Base-by-base conservation (phyloP, 768 basidiomycete genomes). In the Cytidiella melzeri region DNA sequence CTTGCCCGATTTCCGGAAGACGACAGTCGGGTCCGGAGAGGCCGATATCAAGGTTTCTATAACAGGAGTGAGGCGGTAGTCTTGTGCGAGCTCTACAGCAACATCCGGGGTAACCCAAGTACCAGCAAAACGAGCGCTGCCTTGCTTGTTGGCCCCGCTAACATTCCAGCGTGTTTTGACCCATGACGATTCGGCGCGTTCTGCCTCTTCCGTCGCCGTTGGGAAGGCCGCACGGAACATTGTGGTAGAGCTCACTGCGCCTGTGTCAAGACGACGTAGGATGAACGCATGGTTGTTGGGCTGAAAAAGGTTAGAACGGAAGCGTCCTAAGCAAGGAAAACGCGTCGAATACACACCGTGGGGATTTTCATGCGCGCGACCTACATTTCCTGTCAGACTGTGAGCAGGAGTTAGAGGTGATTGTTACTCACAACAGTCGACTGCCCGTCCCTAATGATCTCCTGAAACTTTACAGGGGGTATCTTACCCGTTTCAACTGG, bases 201-300 rank as follows among this genome's bases (percentile, higher is more conserved):
- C 93, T 15, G 85, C 81, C 42, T 75, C 70, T 1, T 92, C 89
- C 38, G 72, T 70, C 3, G 92, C 87, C 34, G 74, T 79, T 9
- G 93, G 93, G 66, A 92, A 97, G 0, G 92, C 92, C 6, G 92
- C 92, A 51, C 92, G 88, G 71, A 89, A 95, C 92, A 97, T 95
- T 49, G 93, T 95, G 9, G 93, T 95, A 9, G 93, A 78, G 55
- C 85, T 88, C 67, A 97, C 79, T 18, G 92, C 92, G 51, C 88
- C 84, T 3, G 93, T 95, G 68, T 97, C 94, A 58, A 88, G 93
- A 47, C 94, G 83, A 40, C 93, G 82, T 28, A 97, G 83, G 62
- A 97, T 90, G 65, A 96, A 97, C 20, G 94, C 92, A 68, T 97
- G 93, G 28, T 85, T 83, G 12, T 71, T 66, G 24, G 84, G 76